Conservation (phyloP, 768 basidiomycete genomes). For the Suillus alpinus region DNA sequence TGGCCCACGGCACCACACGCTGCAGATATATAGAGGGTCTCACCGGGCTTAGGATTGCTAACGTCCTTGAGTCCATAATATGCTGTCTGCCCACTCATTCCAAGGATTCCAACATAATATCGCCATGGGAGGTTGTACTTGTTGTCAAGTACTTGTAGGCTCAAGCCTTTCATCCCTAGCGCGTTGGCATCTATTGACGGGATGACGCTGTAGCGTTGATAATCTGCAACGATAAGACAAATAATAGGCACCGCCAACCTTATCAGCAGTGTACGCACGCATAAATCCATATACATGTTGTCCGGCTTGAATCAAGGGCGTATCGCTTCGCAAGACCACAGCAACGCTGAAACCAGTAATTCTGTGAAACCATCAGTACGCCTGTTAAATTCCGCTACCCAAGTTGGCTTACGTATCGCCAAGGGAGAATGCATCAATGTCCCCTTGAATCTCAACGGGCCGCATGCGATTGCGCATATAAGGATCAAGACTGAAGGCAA, state of each 20-base stretch:
- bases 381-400: neutral
- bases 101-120: constrained; percentile 28
- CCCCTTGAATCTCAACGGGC: constrained; percentile 15
- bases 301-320: constrained; percentile 31
- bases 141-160: constrained; percentile 20
- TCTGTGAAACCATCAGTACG: constrained; percentile 14
- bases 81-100: constrained; percentile 33
- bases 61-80: constrained; percentile 29
- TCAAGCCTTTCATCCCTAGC: neutral
- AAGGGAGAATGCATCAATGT: constrained; percentile 11
- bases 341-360: constrained; percentile 37
- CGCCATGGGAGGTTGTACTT: constrained; percentile 28
- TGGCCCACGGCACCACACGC: constrained; percentile 56
- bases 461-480: constrained; percentile 42
- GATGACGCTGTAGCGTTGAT: constrained; percentile 7
- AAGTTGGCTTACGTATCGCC: constrained; percentile 14
- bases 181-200: constrained; percentile 8
- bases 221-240: neutral
- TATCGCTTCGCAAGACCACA: constrained; percentile 44
- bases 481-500: constrained; percentile 47
- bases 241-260: neutral
- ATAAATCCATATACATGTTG: constrained; percentile 38
- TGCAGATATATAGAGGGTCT: constrained; percentile 47
- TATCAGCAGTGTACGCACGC: constrained; percentile 12
- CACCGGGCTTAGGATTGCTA: constrained; percentile 33